phyloP scores from a whole-genome alignment of 495 filamentous ascomycete genomes.

The Neurospora sp. region DNA sequence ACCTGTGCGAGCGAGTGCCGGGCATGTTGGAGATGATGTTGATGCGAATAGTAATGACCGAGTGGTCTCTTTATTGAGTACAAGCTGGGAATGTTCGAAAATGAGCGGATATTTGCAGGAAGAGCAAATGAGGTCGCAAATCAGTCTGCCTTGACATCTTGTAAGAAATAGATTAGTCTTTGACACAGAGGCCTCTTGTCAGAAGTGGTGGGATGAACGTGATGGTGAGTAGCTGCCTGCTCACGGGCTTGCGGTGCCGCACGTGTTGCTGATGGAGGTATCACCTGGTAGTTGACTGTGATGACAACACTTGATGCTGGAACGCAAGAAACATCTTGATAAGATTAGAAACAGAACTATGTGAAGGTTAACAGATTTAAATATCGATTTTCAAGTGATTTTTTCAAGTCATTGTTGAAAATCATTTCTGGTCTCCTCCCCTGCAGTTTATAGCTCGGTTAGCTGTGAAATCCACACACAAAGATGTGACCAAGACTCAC shows the following conservation, averaged over 20 bases:
- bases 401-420: neutral
- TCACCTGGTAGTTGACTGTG: neutral
- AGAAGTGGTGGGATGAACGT: neutral
- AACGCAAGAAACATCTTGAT: neutral
- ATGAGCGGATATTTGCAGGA: neutral
- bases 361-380: neutral
- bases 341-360: neutral
- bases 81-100: neutral
- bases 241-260: neutral
- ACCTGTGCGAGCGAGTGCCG: neutral
- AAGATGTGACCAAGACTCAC: constrained; percentile 1
- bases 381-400: neutral
- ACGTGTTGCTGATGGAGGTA: neutral
- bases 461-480: neutral
- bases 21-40: neutral
- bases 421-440: neutral
- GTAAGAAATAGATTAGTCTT: neutral
- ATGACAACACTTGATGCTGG: neutral
- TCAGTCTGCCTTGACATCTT: neutral
- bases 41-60: neutral
- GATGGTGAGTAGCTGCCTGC: neutral
- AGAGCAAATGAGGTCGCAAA: neutral
- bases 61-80: neutral
- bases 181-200: neutral
- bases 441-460: neutral